These are phyloP conservation scores for Pistacia integerrima DNA, from an alignment of 345 rosid genomes.

Conservation along the genomic window DNA sequence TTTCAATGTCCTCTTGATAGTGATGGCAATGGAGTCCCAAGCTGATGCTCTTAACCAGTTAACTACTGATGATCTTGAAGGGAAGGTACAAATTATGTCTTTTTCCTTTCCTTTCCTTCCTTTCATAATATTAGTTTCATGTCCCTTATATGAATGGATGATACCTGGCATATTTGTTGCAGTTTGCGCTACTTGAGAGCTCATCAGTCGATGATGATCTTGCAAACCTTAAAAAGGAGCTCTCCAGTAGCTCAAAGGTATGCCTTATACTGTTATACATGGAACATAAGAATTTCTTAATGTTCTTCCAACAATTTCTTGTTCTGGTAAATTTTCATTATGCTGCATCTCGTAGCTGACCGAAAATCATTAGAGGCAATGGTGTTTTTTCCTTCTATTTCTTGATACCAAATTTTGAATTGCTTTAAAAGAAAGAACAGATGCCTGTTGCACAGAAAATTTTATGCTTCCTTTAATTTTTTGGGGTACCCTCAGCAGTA, in stretches of 20 bases:
- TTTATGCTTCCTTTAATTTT: too few relatives aligned
- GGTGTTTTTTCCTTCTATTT: background rate
- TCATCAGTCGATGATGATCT: conserved; percentile 77
- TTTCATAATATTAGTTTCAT: too few relatives aligned
- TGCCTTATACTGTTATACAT: background rate
- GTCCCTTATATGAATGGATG: background rate
- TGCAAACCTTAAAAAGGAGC: conserved; percentile 62
- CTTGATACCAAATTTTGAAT: too few relatives aligned
- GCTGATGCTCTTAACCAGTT: conserved; percentile 72
- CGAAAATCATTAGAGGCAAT: background rate
- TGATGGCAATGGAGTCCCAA: conserved; percentile 76
- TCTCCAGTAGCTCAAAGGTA: conserved; percentile 65
- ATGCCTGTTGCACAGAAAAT: too few relatives aligned
- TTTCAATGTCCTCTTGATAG: conserved; percentile 28
- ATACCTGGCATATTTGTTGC: conserved; percentile 14
- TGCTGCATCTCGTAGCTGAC: background rate
- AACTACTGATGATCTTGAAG: conserved; percentile 66
- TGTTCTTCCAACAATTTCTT: background rate
- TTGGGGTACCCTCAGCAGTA: too few relatives aligned
- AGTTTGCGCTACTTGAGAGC: conserved; percentile 77
- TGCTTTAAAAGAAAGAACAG: too few relatives aligned
- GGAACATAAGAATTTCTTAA: background rate
- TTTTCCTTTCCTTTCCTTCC: background rate
- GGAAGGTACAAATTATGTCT: conserved; percentile 48
- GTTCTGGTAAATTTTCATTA: background rate